Percentiles rank a stretch among this genome's conserved stretches.
Conservation (phyloP, 345 rosid genomes). For the Eucalyptus pauciflora region DNA sequence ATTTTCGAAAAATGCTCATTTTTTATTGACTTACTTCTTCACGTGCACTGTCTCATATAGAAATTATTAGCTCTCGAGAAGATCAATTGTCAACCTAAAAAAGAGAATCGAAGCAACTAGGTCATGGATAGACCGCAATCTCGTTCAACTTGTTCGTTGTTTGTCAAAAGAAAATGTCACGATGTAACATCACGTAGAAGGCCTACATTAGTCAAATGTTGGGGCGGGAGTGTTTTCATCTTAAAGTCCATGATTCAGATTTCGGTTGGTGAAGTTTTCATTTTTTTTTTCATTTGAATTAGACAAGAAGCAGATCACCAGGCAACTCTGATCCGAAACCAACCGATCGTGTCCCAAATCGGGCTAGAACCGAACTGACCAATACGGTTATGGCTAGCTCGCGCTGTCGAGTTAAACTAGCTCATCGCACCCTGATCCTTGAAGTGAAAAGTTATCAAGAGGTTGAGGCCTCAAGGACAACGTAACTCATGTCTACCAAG, state of each 20-base stretch:
- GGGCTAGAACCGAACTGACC: neutral
- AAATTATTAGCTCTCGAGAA: neutral
- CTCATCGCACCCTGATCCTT: neutral
- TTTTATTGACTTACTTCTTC: neutral
- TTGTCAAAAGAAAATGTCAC: neutral
- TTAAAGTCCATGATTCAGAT: neutral
- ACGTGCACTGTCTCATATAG: neutral
- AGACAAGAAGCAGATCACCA: neutral
- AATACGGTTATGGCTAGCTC: neutral
- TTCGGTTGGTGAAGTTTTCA: neutral
- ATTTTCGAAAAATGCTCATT: neutral
- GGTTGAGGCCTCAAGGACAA: neutral
- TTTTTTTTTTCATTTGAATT: neutral
- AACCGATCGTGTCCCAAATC: neutral
- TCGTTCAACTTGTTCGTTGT: neutral
- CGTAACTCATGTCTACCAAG: neutral
- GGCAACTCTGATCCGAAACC: neutral
- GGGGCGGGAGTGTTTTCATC: neutral
- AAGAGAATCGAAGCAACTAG: neutral
- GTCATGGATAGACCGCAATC: neutral
- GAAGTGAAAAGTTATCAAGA: neutral
- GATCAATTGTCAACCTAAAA: neutral
- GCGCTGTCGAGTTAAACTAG: neutral
- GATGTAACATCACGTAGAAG: neutral
- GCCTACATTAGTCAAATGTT: neutral